Percentiles rank a stretch among this genome's conserved stretches.
These are phyloP conservation scores for Fusarium albidum DNA, from an alignment of 2,329 filamentous ascomycete genomes.

Conservation along the genomic window DNA sequence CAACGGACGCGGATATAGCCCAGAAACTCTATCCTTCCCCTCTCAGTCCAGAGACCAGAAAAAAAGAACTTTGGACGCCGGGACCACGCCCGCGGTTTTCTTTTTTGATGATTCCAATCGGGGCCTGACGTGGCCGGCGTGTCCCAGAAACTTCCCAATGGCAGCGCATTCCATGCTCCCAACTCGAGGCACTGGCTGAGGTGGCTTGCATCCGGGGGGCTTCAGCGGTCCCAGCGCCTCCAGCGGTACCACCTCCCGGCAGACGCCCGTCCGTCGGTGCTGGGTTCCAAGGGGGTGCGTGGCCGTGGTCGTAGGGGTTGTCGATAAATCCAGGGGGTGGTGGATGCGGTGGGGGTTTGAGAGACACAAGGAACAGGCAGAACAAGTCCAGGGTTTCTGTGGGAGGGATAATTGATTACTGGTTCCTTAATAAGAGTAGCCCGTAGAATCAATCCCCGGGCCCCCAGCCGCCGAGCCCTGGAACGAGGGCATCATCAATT, in stretches of 20 bases:
- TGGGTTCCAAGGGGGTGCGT: constrained; percentile 13
- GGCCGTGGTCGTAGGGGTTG: constrained; percentile 15
- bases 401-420: too few species aligned
- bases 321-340: constrained; percentile 24
- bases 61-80: background rate
- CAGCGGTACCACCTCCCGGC: constrained; percentile 21
- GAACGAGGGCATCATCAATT: too few species aligned
- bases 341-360: constrained; percentile 20
- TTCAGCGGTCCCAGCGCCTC: constrained; percentile 37
- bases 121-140: constrained; percentile 29
- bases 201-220: constrained; percentile 36
- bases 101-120: constrained; percentile 4
- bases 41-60: background rate
- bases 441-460: too few species aligned
- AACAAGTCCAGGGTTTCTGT: too few species aligned
- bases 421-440: too few species aligned
- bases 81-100: constrained; percentile 1
- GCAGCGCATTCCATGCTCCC: constrained; percentile 38
- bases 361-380: background rate
- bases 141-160: constrained; percentile 32
- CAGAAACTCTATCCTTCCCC: background rate
- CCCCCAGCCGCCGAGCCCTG: too few species aligned
- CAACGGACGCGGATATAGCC: background rate
- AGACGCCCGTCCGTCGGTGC: constrained; percentile 8
- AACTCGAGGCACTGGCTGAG: constrained; percentile 37